phyloP scores from a whole-genome alignment of 805 yeast species.

The Starmerella floricola region DNA sequence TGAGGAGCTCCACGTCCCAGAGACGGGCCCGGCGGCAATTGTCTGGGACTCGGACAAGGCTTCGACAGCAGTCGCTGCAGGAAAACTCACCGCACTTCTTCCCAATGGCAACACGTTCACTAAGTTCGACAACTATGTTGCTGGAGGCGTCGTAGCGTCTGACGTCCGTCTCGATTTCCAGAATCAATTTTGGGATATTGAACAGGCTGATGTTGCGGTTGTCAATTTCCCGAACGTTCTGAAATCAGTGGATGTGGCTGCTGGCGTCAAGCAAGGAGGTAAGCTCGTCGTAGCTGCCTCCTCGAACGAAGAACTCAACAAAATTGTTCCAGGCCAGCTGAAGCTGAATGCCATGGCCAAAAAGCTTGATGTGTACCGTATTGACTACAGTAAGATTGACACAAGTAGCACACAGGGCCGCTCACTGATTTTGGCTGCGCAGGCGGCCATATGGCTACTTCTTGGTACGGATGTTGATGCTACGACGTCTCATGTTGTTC shows the following conservation, averaged over 20 bases:
- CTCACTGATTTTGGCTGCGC: slow-evolving; percentile 59
- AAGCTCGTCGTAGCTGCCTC: slow-evolving; percentile 35
- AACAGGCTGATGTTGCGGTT: slow-evolving; percentile 50
- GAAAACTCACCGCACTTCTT: slow-evolving; percentile 15
- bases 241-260: slow-evolving; percentile 47
- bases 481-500: slow-evolving; percentile 63
- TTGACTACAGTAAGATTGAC: slow-evolving; percentile 56
- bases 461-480: slow-evolving; percentile 54
- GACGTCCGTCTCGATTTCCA: slow-evolving; percentile 38
- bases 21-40: slow-evolving; percentile 6
- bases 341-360: slow-evolving; percentile 43
- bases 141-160: slow-evolving; percentile 66
- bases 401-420: slow-evolving; percentile 54
- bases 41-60: slow-evolving; percentile 22
- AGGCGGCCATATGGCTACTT: slow-evolving; percentile 68
- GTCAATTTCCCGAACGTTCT: slow-evolving; percentile 51
- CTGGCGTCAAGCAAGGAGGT: slow-evolving; percentile 46
- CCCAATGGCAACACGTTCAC: slow-evolving; percentile 40
- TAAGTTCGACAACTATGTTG: slow-evolving; percentile 56
- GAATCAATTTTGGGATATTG: slow-evolving; percentile 31
- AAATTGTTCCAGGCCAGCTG: slow-evolving; percentile 42
- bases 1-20: slow-evolving; percentile 6
- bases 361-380: slow-evolving; percentile 39
- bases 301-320: slow-evolving; percentile 39
- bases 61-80: slow-evolving; percentile 17